A percentile compares a stretch with the other conserved stretches of the same genome.
Evolutionary conservation across 75 land plant species (phyloP).

Genomic region (Cunninghamia lanceolata): DNA sequence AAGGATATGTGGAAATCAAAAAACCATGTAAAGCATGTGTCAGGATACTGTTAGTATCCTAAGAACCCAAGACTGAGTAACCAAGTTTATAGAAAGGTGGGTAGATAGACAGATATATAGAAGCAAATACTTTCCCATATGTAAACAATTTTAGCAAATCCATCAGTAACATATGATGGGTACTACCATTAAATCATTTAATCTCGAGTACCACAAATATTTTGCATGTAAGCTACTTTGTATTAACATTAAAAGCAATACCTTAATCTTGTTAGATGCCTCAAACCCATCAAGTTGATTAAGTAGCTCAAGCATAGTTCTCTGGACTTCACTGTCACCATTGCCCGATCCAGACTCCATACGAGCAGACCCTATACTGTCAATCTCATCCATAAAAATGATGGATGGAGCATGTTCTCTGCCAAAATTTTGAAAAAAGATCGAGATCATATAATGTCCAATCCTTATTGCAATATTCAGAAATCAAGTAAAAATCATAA

Average conservation of each 20-base stretch:
- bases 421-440: constrained; percentile 4
- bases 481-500: neutral
- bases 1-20: neutral
- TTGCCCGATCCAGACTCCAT: constrained; percentile 98
- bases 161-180: neutral
- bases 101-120: neutral
- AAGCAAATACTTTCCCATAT: neutral
- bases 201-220: neutral
- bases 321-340: constrained; percentile 98
- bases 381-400: constrained; percentile 99
- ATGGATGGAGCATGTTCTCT: constrained; percentile 99
- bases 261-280: constrained; percentile 97
- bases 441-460: neutral
- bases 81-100: too few relatives aligned
- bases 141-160: neutral
- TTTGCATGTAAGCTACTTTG: neutral
- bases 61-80: too few relatives aligned
- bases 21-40: neutral
- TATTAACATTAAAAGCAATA: constrained; percentile 11
- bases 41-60: too few relatives aligned
- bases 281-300: constrained; percentile 99
- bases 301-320: constrained; percentile 97
- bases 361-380: constrained; percentile 95
- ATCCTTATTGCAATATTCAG: neutral
- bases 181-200: neutral